Percentiles rank a stretch among this genome's conserved stretches.
Evolutionary conservation across 768 basidiomycete species (phyloP).

Genomic region (Austroboletus eburneus): DNA sequence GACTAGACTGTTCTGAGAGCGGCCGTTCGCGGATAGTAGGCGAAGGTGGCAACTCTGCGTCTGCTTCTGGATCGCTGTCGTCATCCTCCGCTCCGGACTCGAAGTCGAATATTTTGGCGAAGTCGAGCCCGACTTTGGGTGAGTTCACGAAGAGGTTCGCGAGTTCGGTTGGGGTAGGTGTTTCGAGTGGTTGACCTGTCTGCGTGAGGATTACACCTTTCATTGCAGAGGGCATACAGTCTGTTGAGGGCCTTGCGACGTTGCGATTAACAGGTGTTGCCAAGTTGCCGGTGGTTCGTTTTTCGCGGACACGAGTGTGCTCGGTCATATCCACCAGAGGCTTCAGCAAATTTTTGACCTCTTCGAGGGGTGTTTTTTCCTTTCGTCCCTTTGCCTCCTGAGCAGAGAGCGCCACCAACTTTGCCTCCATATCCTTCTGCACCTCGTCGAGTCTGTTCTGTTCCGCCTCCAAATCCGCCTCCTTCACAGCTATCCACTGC

Average conservation of each 20-base stretch:
- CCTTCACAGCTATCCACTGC: slow-evolving; percentile 46
- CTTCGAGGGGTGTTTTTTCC: slow-evolving; percentile 63
- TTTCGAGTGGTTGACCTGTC: slow-evolving; percentile 70
- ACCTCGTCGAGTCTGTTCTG: slow-evolving; percentile 45
- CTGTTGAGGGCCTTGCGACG: slow-evolving; percentile 23
- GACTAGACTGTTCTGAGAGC: slow-evolving; percentile 24
- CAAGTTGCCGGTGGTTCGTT: slow-evolving; percentile 14
- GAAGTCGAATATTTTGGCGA: slow-evolving; percentile 75
- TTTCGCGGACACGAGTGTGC: slow-evolving; percentile 22
- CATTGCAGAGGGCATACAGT: slow-evolving; percentile 51
- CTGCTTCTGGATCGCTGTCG: slow-evolving; percentile 24
- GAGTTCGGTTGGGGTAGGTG: slow-evolving; percentile 65
- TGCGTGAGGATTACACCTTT: slow-evolving; percentile 76
- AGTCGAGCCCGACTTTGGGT: slow-evolving; percentile 69
- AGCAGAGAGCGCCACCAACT: slow-evolving; percentile 43
- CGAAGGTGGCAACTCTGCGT: slow-evolving; percentile 38
- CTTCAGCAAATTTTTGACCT: slow-evolving; percentile 66
- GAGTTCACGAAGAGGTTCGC: slow-evolving; percentile 63
- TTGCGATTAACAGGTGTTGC: slow-evolving; percentile 52
- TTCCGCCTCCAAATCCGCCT: slow-evolving; percentile 52
- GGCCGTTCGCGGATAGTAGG: slow-evolving; percentile 43
- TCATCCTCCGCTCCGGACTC: slow-evolving; percentile 31
- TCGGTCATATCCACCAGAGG: slow-evolving; percentile 42
- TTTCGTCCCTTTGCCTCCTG: slow-evolving; percentile 37
- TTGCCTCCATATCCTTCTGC: slow-evolving; percentile 48